Evolutionary conservation across 768 basidiomycete genomes (phyloP).

Genomic region (Kwoniella sp.): DNA sequence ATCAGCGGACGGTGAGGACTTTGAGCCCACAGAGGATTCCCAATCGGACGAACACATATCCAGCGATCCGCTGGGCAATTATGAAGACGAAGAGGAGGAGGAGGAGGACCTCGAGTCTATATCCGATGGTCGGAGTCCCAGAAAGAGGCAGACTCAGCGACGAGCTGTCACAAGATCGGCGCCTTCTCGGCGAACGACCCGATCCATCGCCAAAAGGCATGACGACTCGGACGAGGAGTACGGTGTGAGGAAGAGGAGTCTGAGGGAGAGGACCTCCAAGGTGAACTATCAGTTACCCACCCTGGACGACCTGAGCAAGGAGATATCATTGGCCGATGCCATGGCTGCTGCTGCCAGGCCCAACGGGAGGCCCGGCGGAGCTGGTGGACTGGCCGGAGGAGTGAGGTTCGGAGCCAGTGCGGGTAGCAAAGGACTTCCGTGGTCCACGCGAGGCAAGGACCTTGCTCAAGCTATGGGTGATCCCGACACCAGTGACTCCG

Average conservation of each 20-base stretch:
- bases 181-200: conserved; percentile 15
- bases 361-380: conserved; percentile 15
- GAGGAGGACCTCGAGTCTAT: conserved; percentile 17
- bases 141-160: neutral
- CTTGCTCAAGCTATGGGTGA: conserved; percentile 44
- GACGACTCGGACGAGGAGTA: conserved; percentile 29
- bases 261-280: conserved; percentile 15
- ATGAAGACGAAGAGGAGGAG: conserved; percentile 24
- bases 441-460: conserved; percentile 33
- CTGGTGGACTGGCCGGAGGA: conserved; percentile 17
- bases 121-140: neutral
- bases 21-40: conserved; percentile 20
- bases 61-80: conserved; percentile 16
- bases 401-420: conserved; percentile 22
- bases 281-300: conserved; percentile 38
- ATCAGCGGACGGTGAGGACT: conserved; percentile 33
- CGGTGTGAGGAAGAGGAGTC: conserved; percentile 7
- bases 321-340: conserved; percentile 17
- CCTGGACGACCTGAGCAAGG: conserved; percentile 25
- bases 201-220: conserved; percentile 8
- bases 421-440: conserved; percentile 18
- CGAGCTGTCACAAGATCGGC: conserved; percentile 1
- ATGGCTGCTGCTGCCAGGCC: conserved; percentile 22
- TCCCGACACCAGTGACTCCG: conserved; percentile 39
- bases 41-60: conserved; percentile 9